These are phyloP conservation scores for Phytophthora citrophthora DNA, from an alignment of 352 stramenopile genomes.

Conservation along the genomic window DNA sequence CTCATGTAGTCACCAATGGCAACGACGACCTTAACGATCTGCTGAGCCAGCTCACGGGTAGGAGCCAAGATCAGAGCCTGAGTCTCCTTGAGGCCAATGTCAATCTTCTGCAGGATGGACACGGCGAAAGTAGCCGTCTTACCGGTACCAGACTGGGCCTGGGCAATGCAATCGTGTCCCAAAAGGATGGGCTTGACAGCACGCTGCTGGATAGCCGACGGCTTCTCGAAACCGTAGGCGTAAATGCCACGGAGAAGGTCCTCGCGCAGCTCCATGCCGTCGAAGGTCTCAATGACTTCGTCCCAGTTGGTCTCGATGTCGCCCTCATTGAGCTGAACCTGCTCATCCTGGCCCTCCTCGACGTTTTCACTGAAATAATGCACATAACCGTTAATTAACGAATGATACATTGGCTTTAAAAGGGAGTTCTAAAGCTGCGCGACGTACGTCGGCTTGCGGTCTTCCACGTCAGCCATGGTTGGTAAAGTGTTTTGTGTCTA, in stretches of 20 bases:
- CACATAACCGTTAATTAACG: slow-evolving; percentile 8
- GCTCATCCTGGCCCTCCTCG: slow-evolving; percentile 73
- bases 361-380: slow-evolving; percentile 50
- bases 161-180: slow-evolving; percentile 98
- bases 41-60: slow-evolving; percentile 99
- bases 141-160: slow-evolving; percentile 98
- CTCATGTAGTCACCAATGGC: slow-evolving; percentile 96
- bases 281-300: slow-evolving; percentile 98
- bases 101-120: slow-evolving; percentile 98
- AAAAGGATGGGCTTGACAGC: slow-evolving; percentile 98
- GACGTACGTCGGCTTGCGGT: slow-evolving; percentile 69
- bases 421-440: too few relatives aligned
- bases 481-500: slow-evolving; percentile 30
- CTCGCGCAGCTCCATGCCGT: slow-evolving; percentile 98
- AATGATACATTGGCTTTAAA: too few relatives aligned
- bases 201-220: slow-evolving; percentile 99
- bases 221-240: slow-evolving; percentile 99
- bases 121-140: slow-evolving; percentile 99
- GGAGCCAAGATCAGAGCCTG: slow-evolving; percentile 99
- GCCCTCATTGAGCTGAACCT: slow-evolving; percentile 86
- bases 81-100: slow-evolving; percentile 95
- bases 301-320: slow-evolving; percentile 99
- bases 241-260: slow-evolving; percentile 99
- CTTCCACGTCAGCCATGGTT: slow-evolving; percentile 82
- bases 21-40: slow-evolving; percentile 99